Evolutionary conservation across 331 rosid species (phyloP), one percentile per base, ranked within the genome.

Genomic region (Rhamnella rubrinervis): DNA sequence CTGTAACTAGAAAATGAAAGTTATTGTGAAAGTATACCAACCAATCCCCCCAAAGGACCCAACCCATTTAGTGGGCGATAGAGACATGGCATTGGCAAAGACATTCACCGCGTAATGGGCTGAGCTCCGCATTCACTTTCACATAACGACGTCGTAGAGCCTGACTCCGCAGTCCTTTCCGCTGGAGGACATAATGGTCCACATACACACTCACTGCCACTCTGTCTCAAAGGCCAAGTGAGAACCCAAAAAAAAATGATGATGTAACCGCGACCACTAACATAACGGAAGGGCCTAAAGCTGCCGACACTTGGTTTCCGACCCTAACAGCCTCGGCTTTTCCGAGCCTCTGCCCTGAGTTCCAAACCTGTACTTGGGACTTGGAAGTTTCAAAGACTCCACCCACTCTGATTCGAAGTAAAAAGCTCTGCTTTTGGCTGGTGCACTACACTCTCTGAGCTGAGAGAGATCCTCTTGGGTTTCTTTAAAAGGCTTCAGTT

Each of bases 301-400:
- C 49, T 31, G 77, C 74, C 66, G 77, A 77, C 82, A 77, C 73
- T 61, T 37, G 69, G 59, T 16, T 25, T 8, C 66, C 55, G 23
- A 71, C 4, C 55, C 73, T 66, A 31, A 2, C 19, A 50, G 77
- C 76, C 58, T 64, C 72, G 76, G 47, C 56, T 26, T 12, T 12
- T 15, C 68, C 59, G 60, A 71, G 26, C 77, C 81, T 59, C 19
- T 31, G 0, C 0, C 35, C 5, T 31, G 35, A 0, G 0, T 44
- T 44, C 49, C 49, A 44, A 44, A 44, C 49, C 49, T 44, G 13
- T 14, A 3, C 49, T 44, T 44, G 49, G 5, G 16, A 8, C 15
- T 12, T 44, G 49, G 49, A 44, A 4, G 49, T 44, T 44, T 44
- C 66, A 61, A 16, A 61, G 14, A 3, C 51, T 61, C 66, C 71